These are phyloP conservation scores for Acrocalymma vagum DNA, from an alignment of 2,329 filamentous ascomycete species.

Conservation along the genomic window DNA sequence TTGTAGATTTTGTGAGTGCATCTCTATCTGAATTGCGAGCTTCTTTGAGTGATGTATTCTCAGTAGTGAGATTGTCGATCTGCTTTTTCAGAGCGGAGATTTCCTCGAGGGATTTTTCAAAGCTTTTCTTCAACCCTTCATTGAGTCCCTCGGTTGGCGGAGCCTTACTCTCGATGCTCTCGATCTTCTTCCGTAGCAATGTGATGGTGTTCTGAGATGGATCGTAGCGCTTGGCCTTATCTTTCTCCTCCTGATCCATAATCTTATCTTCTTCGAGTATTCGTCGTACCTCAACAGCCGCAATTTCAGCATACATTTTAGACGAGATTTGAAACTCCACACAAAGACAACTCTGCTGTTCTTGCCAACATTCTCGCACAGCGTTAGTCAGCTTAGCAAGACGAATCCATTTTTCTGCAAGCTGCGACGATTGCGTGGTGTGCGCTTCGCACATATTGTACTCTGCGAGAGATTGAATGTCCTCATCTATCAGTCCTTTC, in stretches of 20 bases:
- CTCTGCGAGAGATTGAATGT: too few relatives aligned
- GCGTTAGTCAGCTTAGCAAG: slow-evolving; percentile 6
- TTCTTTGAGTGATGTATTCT: slow-evolving; percentile 2
- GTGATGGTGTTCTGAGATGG: too few relatives aligned
- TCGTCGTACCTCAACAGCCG: slow-evolving; percentile 7
- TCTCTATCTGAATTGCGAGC: too few relatives aligned
- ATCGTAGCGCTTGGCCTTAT: slow-evolving; percentile 6
- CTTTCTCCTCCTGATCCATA: slow-evolving; percentile 7
- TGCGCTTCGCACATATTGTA: slow-evolving; percentile 4
- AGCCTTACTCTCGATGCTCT: slow-evolving; percentile 6
- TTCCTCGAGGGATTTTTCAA: slow-evolving; percentile 4
- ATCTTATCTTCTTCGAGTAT: slow-evolving; percentile 7
- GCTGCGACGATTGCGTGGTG: slow-evolving; percentile 2
- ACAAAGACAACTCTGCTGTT: slow-evolving; percentile 4
- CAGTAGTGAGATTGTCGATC: slow-evolving; percentile 5
- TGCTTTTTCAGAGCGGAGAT: slow-evolving; percentile 8
- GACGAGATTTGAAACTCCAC: slow-evolving; percentile 1
- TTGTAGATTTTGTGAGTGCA: too few relatives aligned
- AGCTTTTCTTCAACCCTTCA: too few relatives aligned
- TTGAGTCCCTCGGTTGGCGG: slow-evolving; percentile 10
- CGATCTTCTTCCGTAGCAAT: slow-evolving; percentile 5
- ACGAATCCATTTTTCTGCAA: slow-evolving; percentile 6
- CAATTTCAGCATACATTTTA: slow-evolving; percentile 6
- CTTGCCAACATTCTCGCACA: slow-evolving; percentile 5
- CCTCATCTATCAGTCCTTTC: too few relatives aligned